Evolutionary conservation across 208 protist genomes (phyloP).

Genomic region (Acanthamoeba pearcei): DNA sequence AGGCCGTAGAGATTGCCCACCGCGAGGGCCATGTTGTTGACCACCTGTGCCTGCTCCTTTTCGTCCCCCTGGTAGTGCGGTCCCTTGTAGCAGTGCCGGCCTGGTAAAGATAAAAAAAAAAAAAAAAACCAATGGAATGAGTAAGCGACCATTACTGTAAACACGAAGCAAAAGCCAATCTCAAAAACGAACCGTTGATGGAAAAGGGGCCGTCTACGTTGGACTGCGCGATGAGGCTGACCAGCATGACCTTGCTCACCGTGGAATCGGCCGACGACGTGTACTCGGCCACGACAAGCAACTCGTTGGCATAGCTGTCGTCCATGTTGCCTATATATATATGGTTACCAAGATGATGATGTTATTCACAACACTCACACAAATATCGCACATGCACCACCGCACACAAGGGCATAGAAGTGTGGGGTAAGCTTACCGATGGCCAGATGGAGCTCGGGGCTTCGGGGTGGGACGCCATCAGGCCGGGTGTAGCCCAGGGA

Average conservation of each 20-base stretch:
- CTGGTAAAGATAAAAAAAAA: too few relatives aligned
- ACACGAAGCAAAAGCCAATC: too few relatives aligned
- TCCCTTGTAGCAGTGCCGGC: background rate
- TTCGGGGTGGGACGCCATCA: background rate
- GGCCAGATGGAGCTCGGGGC: background rate
- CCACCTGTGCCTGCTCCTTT: too few relatives aligned
- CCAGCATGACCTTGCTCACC: constrained; percentile 13
- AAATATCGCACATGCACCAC: too few relatives aligned
- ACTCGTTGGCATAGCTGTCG: constrained; percentile 2
- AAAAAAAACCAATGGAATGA: too few relatives aligned
- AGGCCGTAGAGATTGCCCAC: constrained; percentile 47
- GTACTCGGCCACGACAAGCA: background rate
- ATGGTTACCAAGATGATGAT: too few relatives aligned
- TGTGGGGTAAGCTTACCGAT: background rate
- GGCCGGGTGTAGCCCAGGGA: background rate
- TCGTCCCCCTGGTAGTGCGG: constrained; percentile 2
- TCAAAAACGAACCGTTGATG: background rate
- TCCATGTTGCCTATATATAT: background rate
- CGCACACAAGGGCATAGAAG: too few relatives aligned
- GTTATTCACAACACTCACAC: too few relatives aligned
- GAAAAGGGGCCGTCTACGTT: background rate
- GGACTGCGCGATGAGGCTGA: background rate
- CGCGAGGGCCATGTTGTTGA: constrained; percentile 12
- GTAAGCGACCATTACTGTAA: too few relatives aligned
- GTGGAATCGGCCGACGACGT: background rate